Conservation (phyloP, 805 yeast genomes). For the Yarrowia sp. region DNA sequence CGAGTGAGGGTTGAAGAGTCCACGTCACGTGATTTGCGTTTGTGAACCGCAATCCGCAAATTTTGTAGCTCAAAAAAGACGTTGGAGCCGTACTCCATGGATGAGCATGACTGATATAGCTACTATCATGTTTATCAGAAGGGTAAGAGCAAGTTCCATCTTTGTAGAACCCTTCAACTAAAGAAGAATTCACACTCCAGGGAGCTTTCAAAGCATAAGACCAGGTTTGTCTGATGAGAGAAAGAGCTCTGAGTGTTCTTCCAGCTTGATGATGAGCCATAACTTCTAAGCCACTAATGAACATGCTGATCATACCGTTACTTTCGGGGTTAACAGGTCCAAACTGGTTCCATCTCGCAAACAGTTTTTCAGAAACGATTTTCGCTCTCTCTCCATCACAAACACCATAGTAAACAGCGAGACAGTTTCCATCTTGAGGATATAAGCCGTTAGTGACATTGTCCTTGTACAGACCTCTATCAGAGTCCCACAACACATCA, state of each 20-base stretch:
- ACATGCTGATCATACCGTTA: background rate
- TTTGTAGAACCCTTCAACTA: constrained; percentile 3
- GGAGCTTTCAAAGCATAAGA: background rate
- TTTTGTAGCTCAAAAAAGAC: background rate
- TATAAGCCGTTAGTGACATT: background rate
- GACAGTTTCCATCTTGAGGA: constrained; percentile 15
- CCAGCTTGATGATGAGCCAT: constrained; percentile 2
- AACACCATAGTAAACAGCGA: background rate
- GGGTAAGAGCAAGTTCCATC: constrained; percentile 12
- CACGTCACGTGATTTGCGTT: background rate
- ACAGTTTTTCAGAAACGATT: background rate
- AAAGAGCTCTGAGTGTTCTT: background rate
- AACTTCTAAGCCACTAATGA: background rate
- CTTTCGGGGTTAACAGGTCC: constrained; percentile 8
- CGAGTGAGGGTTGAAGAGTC: background rate
- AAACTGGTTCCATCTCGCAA: background rate
- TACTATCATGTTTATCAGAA: background rate
- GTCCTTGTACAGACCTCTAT: background rate
- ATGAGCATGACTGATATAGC: constrained; percentile 6
- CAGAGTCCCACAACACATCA: background rate
- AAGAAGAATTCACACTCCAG: background rate
- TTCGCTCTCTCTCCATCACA: background rate
- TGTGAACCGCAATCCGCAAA: background rate
- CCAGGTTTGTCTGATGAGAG: background rate
- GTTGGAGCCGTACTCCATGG: constrained; percentile 3